Evolutionary conservation across 2,329 filamentous ascomycete species (phyloP), one percentile per base, ranked within the genome.

Genomic region (Sporothrix pallida): DNA sequence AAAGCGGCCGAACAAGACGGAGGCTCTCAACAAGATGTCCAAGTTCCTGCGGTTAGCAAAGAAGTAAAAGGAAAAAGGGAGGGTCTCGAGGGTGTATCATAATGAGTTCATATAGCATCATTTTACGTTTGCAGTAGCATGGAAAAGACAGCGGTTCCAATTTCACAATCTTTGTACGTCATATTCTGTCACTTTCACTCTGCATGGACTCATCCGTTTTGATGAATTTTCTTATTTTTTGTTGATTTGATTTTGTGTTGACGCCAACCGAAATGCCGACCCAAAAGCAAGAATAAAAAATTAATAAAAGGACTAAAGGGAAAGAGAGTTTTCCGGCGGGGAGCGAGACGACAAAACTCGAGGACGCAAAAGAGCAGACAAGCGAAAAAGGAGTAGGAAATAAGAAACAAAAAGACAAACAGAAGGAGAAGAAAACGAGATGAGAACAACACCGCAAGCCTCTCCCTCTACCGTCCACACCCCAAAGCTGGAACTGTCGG

Each of bases 21-120:
- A 82, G 71, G 80, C 82, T 71, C 79, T 83, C 70, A 75, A 76
- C 50, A 77, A 77, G 73, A 71, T 77, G 72, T 54, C 75, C 73
- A 77, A 77, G 75, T 76, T 77, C 13, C 72, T 77, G 65, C 74
- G 76, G 17, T 50, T 77, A 20, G 52, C 74, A 1, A 77, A 76
- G 74, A 77, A 77, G 73, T 77, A 56, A 48, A 48, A 3, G 50
- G 15, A 10, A 42, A 15, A 23, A 60, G 56, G 9, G 5, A 8
- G 6, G 10, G 20, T 26, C 5, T 23, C 5, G 52, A 10, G 58
- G 31, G 17, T 42, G 23, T 37, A 23, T 56, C 52, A 37, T 37
- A 37, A 5, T 37, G 52, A 54, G 15, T 17, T 10, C 15, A 23
- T n/a, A 8, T 17, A 67, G 60, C 60, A 65, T 23, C 10, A 48